Base-by-base conservation (phyloP, 2,329 filamentous ascomycete species). In the Lecanicillium sp. region DNA sequence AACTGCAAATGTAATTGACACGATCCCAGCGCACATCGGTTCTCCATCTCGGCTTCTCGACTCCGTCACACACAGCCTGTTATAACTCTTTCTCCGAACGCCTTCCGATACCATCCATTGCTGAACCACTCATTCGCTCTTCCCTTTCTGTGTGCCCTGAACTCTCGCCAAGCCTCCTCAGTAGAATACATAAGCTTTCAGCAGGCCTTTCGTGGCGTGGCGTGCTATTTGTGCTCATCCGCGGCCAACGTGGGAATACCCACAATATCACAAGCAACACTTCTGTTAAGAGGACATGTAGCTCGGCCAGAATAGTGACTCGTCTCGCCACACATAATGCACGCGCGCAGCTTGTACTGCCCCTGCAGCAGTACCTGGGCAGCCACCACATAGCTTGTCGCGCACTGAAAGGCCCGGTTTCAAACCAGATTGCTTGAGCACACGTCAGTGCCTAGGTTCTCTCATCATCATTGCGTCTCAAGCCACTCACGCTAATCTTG, bases 401-500 rank as follows among this genome's bases (percentile, higher is more conserved):
- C 17, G 36, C 24, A 8, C 46, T 33, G 50, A 46, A 38, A 33
- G 46, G 49, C 46, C 35, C 40, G 8, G 40, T 44, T 48, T 44
- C 40, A 44, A 39, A 43, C 46, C 35, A 53, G 38, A 51, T 46
- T 51, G 50, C 54, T 51, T 52, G 19, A 36, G 49, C 49, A 52
- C 51, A 51, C 50, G 49, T 54, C 51, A 52, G 36, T 50, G 37
- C 32, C 45, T 51, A 42, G 46, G 44, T 49, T 55, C 43, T 41
- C 48, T 49, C 47, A 46, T 54, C 50, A 51, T 58, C 59, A 60
- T 52, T 56, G 49, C 56, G 56, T 59, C 56, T 15, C n/a, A 59
- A 60, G 61, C 61, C 58, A 57, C 58, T 54, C 57, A 60, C 61
- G 58, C 57, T 55, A 54, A 53, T 52, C 57, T 59, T 59, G 50